Evolutionary conservation across 169 alveolate genomes (phyloP), one percentile per base, ranked within the genome.

Genomic region (Cryptosporidium bovis): DNA sequence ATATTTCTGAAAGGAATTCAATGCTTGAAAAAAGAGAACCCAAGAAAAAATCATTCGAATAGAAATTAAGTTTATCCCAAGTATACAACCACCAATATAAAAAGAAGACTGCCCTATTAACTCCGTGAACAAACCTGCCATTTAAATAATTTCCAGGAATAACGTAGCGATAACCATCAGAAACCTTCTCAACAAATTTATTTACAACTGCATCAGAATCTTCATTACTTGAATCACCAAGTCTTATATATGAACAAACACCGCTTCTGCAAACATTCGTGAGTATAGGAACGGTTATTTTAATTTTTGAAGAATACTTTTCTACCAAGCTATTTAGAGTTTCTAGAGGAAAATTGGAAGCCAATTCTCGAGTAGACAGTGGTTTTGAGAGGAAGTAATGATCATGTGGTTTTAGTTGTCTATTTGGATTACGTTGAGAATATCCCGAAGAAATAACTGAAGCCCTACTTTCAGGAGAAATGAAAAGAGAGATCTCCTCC

Each of bases 41-140:
- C 18, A 77, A 15, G 18, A 56, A 51, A 29, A 77, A 46, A n/a
- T 77, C 87, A 31, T 20, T 56, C 27, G 87, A 15, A 66, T 77
- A 77, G 24, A 62, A 44, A 8, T 51, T 58, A n/a, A 77, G 40
- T 64, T 62, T 77, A 15, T 31, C 66, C 87, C 87, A 77, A 36
- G 31, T 27, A 16, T 58, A n/a, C 3, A 77, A 29, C 87, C 87
- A 77, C 87, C 87, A 77, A 50, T 62, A 71, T 24, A 15, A 64
- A 62, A 77, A 77, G 27, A 77, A 62, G 15, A 60, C 64, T 4
- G 87, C 87, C 29, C 87, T 77, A 18, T 77, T 77, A 5, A 58
- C 65, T 16, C 34, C 24, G 8, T 6, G 6, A 24, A 77, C 48
- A 31, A 58, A 20, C 51, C 36, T 77, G 0, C 44, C 71, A 24